Conservation (phyloP, 2,329 filamentous ascomycete species). For the Fusarium pseudocircinatum region DNA sequence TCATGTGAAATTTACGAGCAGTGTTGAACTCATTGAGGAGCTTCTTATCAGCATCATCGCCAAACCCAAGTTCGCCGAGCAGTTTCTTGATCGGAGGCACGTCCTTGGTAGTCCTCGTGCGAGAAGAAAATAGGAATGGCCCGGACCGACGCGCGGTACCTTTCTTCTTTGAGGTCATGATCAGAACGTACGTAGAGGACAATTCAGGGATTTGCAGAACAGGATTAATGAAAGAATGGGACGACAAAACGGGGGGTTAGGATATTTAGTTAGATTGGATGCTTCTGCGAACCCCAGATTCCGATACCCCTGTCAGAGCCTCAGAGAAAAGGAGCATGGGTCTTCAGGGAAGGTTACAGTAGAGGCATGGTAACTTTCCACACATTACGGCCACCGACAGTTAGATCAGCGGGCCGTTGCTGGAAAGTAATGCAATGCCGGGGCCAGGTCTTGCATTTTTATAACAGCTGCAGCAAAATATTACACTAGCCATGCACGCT, state of each 20-base stretch:
- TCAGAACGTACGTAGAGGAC: background rate
- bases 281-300: background rate
- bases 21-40: background rate
- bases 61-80: background rate
- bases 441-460: background rate
- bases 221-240: background rate
- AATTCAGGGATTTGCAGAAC: background rate
- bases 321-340: background rate
- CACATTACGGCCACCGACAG: background rate
- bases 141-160: background rate
- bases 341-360: background rate
- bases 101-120: background rate
- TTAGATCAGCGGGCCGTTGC: background rate
- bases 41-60: background rate
- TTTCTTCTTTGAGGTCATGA: background rate
- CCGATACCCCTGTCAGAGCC: background rate
- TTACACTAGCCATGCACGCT: background rate
- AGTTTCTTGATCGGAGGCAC: background rate
- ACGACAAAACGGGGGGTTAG: background rate
- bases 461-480: background rate
- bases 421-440: background rate
- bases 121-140: background rate
- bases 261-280: background rate
- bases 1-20: background rate
- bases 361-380: background rate